These are phyloP conservation scores for Sporisorium graminicola DNA, from an alignment of 1,284 basidiomycete genomes.

Conservation along the genomic window DNA sequence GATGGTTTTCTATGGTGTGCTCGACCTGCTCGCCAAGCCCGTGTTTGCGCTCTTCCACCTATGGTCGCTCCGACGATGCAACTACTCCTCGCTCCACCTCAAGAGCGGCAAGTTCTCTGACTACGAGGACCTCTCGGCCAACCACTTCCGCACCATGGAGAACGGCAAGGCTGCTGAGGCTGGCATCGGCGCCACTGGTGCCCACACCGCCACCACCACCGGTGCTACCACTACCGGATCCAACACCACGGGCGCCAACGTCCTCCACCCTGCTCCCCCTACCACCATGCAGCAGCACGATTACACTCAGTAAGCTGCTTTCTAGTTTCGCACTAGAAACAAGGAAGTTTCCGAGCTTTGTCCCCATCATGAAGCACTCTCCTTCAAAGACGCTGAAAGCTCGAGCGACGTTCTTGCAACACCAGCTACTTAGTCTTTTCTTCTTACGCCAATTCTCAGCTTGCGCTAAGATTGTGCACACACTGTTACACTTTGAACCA, in stretches of 20 bases:
- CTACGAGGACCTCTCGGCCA: constrained; percentile 38
- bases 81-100: constrained; percentile 57
- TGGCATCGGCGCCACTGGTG: constrained; percentile 8
- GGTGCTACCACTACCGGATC: constrained; percentile 10
- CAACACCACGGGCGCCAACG: constrained; percentile 17
- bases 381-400: background rate
- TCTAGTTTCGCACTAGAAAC: background rate
- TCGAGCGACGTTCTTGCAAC: background rate
- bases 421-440: background rate
- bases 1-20: constrained; percentile 75
- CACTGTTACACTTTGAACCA: background rate
- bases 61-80: constrained; percentile 49
- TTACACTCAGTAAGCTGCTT: constrained; percentile 34
- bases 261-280: constrained; percentile 35
- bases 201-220: constrained; percentile 13
- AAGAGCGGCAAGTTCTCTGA: constrained; percentile 59
- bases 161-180: constrained; percentile 40
- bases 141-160: constrained; percentile 26
- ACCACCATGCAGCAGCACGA: constrained; percentile 36
- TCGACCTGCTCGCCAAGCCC: constrained; percentile 75
- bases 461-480: background rate
- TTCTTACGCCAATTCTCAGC: background rate
- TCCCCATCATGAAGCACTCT: background rate
- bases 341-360: background rate
- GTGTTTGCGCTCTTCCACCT: constrained; percentile 65